Percentiles rank a stretch among this genome's conserved stretches.
Conservation (phyloP, 345 rosid genomes). For the Carallia pectinifolia region DNA sequence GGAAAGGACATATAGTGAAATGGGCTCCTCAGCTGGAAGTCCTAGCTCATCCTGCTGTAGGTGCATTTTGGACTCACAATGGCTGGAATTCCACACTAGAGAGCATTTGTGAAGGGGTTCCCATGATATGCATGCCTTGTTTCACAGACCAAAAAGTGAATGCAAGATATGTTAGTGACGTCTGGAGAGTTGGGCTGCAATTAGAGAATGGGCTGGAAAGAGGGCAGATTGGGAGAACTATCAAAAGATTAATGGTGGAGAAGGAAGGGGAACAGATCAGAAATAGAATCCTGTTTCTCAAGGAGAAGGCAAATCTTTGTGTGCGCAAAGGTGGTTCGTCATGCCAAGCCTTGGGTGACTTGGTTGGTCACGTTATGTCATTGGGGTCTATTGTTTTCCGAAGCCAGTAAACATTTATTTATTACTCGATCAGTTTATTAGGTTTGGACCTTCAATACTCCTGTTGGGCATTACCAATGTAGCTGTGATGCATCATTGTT, state of each 20-base stretch:
- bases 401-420: neutral
- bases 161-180: conserved; percentile 21
- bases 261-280: conserved; percentile 12
- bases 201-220: conserved; percentile 10
- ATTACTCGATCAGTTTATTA: neutral
- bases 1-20: conserved; percentile 13
- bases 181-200: conserved; percentile 17
- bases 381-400: neutral
- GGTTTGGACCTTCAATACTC: no score
- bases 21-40: conserved; percentile 22
- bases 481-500: no score
- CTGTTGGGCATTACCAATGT: no score
- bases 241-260: conserved; percentile 12
- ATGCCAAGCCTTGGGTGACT: neutral
- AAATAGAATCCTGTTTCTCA: neutral
- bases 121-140: conserved; percentile 15
- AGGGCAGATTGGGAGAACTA: neutral
- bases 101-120: conserved; percentile 20
- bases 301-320: conserved; percentile 8
- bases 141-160: conserved; percentile 10
- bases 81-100: conserved; percentile 24
- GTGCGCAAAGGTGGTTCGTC: conserved; percentile 13
- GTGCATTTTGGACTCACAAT: conserved; percentile 21
- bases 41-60: conserved; percentile 8
- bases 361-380: conserved; percentile 11